A percentile compares a stretch with the other conserved stretches of the same genome.
Conservation (phyloP, 352 stramenopile species). For the Globisporangium carolinianum region DNA sequence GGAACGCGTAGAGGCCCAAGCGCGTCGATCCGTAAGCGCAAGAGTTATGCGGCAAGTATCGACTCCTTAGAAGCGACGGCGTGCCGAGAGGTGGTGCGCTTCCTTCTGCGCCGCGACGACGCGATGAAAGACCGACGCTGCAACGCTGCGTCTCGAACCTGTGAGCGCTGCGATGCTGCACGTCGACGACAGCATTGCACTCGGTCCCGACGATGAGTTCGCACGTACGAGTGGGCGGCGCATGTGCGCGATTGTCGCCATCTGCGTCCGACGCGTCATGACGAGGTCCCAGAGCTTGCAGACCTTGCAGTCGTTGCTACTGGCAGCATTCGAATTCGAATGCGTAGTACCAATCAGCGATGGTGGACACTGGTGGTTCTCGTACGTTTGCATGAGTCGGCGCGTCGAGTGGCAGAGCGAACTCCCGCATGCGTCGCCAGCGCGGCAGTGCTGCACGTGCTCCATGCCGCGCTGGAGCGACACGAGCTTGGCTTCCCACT, state of each 20-base stretch:
- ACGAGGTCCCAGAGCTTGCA: slow-evolving; percentile 74
- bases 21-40: too few species aligned
- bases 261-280: slow-evolving; percentile 19
- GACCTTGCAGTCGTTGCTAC: slow-evolving; percentile 43
- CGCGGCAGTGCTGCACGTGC: slow-evolving; percentile 49
- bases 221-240: slow-evolving; percentile 8
- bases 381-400: slow-evolving; percentile 57
- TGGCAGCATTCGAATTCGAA: too few species aligned
- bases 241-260: slow-evolving; percentile 14
- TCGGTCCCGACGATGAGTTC: slow-evolving; percentile 1
- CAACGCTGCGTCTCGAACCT: slow-evolving; percentile 10
- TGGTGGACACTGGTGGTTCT: slow-evolving; percentile 47
- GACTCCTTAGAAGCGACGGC: slow-evolving; percentile 20
- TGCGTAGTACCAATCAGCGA: too few species aligned
- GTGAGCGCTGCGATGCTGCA: slow-evolving; percentile 5
- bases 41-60: background rate
- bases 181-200: background rate
- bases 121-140: slow-evolving; percentile 14
- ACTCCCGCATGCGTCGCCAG: slow-evolving; percentile 47
- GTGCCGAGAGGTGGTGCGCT: slow-evolving; percentile 16
- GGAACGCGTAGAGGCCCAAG: too few species aligned
- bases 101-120: slow-evolving; percentile 22
- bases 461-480: slow-evolving; percentile 62
- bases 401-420: slow-evolving; percentile 68
- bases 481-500: slow-evolving; percentile 52